These are phyloP conservation scores for Botrytis porri DNA, from an alignment of 2,329 filamentous ascomycete species.

Conservation along the genomic window DNA sequence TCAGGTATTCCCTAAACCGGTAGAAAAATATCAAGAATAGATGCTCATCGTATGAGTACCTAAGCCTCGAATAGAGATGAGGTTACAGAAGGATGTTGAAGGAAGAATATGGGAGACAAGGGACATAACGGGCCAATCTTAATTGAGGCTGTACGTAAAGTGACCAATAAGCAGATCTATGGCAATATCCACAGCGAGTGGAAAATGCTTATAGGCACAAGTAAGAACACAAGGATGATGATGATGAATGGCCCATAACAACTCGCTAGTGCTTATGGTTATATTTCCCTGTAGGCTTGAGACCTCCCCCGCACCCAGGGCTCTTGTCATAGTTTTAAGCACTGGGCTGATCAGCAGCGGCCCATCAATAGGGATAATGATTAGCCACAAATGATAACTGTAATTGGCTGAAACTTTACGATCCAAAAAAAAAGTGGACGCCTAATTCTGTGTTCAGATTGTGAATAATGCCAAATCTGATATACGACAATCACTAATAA, in stretches of 20 bases:
- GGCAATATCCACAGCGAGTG: not conserved
- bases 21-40: conserved; percentile 3
- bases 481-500: not conserved
- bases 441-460: not conserved
- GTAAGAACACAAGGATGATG: not conserved
- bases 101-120: conserved; percentile 9
- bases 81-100: conserved; percentile 19
- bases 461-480: not conserved
- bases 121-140: not conserved
- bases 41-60: not conserved
- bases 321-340: not conserved
- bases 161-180: not conserved
- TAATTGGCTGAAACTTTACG: not conserved
- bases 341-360: not conserved
- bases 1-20: not conserved
- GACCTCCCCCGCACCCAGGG: not conserved
- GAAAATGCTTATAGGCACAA: not conserved
- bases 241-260: not conserved
- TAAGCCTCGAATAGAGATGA: not conserved
- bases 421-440: not conserved
- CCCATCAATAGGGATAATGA: not conserved
- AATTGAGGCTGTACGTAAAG: conserved; percentile 1
- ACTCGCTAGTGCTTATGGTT: not conserved
- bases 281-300: not conserved
- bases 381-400: not conserved